phyloP scores from a whole-genome alignment of 2,329 filamentous ascomycete genomes.

The Talaromyces sp. region DNA sequence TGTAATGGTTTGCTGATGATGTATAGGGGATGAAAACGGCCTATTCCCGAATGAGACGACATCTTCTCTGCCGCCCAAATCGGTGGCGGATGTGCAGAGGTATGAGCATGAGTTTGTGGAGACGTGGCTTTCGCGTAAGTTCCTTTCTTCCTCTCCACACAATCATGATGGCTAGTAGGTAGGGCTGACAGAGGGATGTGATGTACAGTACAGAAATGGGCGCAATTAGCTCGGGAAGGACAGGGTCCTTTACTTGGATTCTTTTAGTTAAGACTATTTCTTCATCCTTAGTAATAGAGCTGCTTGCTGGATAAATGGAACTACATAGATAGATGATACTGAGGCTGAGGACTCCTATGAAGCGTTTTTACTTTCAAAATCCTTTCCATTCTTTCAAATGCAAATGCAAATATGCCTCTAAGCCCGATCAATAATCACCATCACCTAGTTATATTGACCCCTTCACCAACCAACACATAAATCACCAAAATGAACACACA shows the following conservation, averaged over 20 bases:
- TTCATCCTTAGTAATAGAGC: too few species aligned
- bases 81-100: conserved; percentile 49
- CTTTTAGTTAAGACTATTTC: background rate
- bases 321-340: too few species aligned
- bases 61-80: conserved; percentile 45
- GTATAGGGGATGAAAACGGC: conserved; percentile 50
- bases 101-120: conserved; percentile 49
- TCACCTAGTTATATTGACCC: background rate
- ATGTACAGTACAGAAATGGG: background rate
- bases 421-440: background rate
- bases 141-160: background rate
- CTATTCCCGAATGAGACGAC: conserved; percentile 55
- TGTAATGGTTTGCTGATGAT: background rate
- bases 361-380: background rate
- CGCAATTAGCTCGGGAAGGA: background rate
- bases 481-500: background rate
- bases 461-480: background rate
- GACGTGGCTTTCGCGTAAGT: conserved; percentile 48
- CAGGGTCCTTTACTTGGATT: background rate
- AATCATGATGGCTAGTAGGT: background rate
- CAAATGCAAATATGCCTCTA: background rate
- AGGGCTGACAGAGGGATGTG: background rate
- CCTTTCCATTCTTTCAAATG: background rate
- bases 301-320: too few species aligned
- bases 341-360: too few species aligned